Conservation (phyloP, 305 asterid genomes). For the Fraxinus dipetala region DNA sequence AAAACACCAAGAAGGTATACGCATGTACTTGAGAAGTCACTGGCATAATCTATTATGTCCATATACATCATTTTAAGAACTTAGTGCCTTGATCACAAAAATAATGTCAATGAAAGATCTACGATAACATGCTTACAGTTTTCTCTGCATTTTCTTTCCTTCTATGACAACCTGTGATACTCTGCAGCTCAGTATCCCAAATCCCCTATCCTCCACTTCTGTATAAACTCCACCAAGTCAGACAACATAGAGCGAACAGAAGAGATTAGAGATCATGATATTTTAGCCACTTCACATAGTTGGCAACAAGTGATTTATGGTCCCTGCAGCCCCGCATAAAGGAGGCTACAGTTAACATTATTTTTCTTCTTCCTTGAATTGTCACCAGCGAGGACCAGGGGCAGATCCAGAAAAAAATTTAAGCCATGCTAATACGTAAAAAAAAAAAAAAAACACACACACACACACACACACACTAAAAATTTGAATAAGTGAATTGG, state of each 20-base stretch:
- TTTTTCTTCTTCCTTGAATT: neutral
- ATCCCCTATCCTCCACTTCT: neutral
- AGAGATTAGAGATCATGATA: neutral
- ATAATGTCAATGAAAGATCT: constrained; percentile 3
- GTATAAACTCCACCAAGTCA: neutral
- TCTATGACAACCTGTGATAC: neutral
- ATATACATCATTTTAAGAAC: neutral
- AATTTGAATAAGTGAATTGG: neutral
- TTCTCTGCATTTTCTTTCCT: constrained; percentile 1
- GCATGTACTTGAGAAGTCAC: neutral
- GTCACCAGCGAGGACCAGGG: neutral
- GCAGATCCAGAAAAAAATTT: neutral
- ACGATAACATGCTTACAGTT: neutral
- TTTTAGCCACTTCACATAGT: neutral
- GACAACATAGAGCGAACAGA: neutral
- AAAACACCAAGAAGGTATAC: neutral
- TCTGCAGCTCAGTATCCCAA: neutral
- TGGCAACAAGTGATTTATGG: neutral
- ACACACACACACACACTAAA: no score
- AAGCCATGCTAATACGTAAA: neutral
- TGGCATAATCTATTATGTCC: neutral
- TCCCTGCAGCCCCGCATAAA: neutral
- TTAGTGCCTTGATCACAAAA: neutral
- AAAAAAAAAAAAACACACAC: no score
- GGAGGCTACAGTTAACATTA: neutral